These are phyloP conservation scores for Mycena belliarum DNA, from an alignment of 768 basidiomycete genomes.

Conservation along the genomic window DNA sequence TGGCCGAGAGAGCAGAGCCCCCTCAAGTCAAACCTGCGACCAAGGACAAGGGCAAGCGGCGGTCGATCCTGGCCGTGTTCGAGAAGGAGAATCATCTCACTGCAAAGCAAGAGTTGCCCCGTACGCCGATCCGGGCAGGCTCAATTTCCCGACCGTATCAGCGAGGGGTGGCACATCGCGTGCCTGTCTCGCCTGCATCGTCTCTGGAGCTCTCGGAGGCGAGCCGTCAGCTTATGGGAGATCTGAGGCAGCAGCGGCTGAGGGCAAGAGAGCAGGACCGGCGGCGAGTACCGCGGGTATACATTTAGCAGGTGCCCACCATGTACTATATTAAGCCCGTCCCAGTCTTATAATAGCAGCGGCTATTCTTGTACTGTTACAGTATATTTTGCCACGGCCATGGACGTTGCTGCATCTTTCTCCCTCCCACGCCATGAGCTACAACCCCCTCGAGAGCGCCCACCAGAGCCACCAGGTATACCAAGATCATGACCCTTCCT, in stretches of 20 bases:
- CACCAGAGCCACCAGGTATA: constrained; percentile 30
- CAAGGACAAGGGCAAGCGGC: constrained; percentile 7
- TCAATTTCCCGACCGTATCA: constrained; percentile 34
- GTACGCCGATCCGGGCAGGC: constrained; percentile 48
- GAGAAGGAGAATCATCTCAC: constrained; percentile 47
- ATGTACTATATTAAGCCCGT: background rate
- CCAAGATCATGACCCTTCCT: constrained; percentile 68
- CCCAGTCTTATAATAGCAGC: background rate
- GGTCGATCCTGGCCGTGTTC: constrained; percentile 24
- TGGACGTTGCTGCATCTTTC: background rate
- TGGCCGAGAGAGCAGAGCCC: constrained; percentile 17
- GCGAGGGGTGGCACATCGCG: constrained; percentile 43
- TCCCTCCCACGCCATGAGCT: background rate
- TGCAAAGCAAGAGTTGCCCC: constrained; percentile 40
- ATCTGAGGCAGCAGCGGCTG: constrained; percentile 52
- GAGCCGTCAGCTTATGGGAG: constrained; percentile 66
- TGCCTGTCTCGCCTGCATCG: constrained; percentile 61
- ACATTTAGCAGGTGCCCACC: constrained; percentile 15
- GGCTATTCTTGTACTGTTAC: constrained; percentile 6
- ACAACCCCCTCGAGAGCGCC: constrained; percentile 7
- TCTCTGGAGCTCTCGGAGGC: constrained; percentile 76
- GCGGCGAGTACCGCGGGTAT: constrained; percentile 1
- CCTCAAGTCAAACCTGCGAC: constrained; percentile 9
- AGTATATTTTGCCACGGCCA: too few species aligned
- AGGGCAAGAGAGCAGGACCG: constrained; percentile 40